Evolutionary conservation across 495 filamentous ascomycete species (phyloP).

Genomic region (Aspergillus campestris): DNA sequence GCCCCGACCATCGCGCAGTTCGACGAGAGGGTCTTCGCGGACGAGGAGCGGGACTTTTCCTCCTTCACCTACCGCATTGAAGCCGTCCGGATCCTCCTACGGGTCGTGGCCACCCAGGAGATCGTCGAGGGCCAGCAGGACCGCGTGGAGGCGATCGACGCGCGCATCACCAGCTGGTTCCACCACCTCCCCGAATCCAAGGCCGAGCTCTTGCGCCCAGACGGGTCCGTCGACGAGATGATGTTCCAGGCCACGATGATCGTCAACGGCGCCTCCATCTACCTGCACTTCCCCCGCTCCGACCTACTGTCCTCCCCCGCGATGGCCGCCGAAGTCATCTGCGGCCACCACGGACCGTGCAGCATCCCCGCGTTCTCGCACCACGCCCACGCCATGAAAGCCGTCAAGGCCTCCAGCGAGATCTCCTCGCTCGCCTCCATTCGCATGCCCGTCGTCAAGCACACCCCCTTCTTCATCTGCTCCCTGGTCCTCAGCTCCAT

Average conservation of each 20-base stretch:
- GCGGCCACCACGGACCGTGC: slow-evolving; percentile 35
- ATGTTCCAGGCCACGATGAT: slow-evolving; percentile 90
- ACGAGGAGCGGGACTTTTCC: slow-evolving; percentile 39
- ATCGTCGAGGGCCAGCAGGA: slow-evolving; percentile 36
- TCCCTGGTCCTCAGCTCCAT: slow-evolving; percentile 55
- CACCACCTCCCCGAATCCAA: slow-evolving; percentile 74
- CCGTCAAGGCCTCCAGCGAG: slow-evolving; percentile 65
- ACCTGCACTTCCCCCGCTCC: slow-evolving; percentile 42
- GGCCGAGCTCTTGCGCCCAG: slow-evolving; percentile 56
- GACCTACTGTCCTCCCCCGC: slow-evolving; percentile 41
- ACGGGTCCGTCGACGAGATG: slow-evolving; percentile 71
- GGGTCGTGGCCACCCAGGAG: slow-evolving; percentile 49
- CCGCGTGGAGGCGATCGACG: slow-evolving; percentile 53
- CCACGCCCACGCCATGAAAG: slow-evolving; percentile 69
- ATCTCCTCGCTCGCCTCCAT: slow-evolving; percentile 72
- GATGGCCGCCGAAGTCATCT: slow-evolving; percentile 40
- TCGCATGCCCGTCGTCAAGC: slow-evolving; percentile 59
- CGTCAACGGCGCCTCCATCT: slow-evolving; percentile 48
- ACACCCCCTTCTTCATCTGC: slow-evolving; percentile 87
- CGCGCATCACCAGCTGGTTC: slow-evolving; percentile 71
- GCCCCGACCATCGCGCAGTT: slow-evolving; percentile 36
- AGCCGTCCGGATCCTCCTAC: slow-evolving; percentile 63
- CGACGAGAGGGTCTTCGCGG: slow-evolving; percentile 36
- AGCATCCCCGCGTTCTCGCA: slow-evolving; percentile 45
- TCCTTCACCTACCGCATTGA: slow-evolving; percentile 46